Conservation (phyloP, 2,329 filamentous ascomycete species). For the Corinectria fuckeliana region DNA sequence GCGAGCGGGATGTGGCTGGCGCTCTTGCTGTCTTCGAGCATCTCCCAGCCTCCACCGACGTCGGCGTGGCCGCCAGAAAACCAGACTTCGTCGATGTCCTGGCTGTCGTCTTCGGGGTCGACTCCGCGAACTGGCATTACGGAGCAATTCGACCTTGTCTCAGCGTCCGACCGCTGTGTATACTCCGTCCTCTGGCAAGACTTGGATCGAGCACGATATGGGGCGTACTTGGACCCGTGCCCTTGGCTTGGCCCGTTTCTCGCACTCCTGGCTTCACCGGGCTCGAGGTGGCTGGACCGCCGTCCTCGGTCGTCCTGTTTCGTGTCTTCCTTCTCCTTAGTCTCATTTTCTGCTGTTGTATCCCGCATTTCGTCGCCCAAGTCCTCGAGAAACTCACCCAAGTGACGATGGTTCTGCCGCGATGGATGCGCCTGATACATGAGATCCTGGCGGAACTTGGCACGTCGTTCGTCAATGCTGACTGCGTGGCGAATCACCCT, state of each 20-base stretch:
- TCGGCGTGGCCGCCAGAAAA: conserved; percentile 82
- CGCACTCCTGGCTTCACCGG: conserved; percentile 18
- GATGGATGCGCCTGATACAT: conserved; percentile 58
- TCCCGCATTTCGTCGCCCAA: conserved; percentile 22
- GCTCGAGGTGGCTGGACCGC: conserved; percentile 18
- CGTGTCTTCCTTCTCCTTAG: neutral
- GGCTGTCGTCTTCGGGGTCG: conserved; percentile 56
- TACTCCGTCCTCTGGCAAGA: conserved; percentile 41
- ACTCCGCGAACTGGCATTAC: conserved; percentile 36
- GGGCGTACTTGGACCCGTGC: conserved; percentile 42
- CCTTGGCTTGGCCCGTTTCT: conserved; percentile 5
- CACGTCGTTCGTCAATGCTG: conserved; percentile 72
- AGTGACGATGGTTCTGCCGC: conserved; percentile 29
- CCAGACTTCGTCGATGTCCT: conserved; percentile 83
- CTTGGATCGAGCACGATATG: conserved; percentile 51
- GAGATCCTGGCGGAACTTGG: conserved; percentile 75
- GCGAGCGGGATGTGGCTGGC: conserved; percentile 72
- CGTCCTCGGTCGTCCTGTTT: conserved; percentile 25
- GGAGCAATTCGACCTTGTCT: conserved; percentile 42
- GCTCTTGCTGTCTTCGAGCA: conserved; percentile 61
- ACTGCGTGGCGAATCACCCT: conserved; percentile 73
- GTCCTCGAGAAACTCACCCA: conserved; percentile 35
- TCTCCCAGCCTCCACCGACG: conserved; percentile 78
- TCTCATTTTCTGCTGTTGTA: neutral
- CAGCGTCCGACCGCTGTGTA: conserved; percentile 26